phyloP scores from a whole-genome alignment of 805 yeast species.

The Nakazawaea holstii region DNA sequence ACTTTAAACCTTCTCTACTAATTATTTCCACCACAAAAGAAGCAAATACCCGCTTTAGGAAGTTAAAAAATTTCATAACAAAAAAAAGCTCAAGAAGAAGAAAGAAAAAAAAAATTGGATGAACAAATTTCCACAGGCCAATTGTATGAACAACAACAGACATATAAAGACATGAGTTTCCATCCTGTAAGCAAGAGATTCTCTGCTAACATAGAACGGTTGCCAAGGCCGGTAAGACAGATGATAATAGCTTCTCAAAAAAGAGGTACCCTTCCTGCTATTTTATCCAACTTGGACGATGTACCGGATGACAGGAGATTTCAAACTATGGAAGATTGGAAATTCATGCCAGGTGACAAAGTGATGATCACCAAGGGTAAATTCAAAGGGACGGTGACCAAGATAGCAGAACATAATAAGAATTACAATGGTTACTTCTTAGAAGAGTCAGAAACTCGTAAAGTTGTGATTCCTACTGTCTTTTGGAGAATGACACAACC shows the following conservation, averaged over 20 bases:
- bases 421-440: constrained; percentile 59
- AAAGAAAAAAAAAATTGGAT: neutral
- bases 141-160: neutral
- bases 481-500: constrained; percentile 70
- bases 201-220: constrained; percentile 23
- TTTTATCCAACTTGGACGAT: constrained; percentile 19
- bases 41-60: no score
- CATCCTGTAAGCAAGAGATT: constrained; percentile 22
- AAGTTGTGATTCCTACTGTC: constrained; percentile 62
- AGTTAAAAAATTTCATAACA: no score
- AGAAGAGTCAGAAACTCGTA: constrained; percentile 62
- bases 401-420: constrained; percentile 53
- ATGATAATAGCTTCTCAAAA: constrained; percentile 24
- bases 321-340: constrained; percentile 49
- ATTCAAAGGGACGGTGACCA: constrained; percentile 69
- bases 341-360: constrained; percentile 68
- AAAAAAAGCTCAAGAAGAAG: no score
- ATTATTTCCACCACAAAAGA: no score
- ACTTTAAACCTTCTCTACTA: no score
- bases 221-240: constrained; percentile 22
- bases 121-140: neutral
- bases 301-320: constrained; percentile 26
- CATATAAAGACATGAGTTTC: neutral
- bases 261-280: constrained; percentile 26
- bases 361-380: constrained; percentile 70